Percentiles rank a stretch among this genome's conserved stretches.
phyloP scores from a whole-genome alignment of 176 grass and related monocot genomes.

The Zizania latifolia region DNA sequence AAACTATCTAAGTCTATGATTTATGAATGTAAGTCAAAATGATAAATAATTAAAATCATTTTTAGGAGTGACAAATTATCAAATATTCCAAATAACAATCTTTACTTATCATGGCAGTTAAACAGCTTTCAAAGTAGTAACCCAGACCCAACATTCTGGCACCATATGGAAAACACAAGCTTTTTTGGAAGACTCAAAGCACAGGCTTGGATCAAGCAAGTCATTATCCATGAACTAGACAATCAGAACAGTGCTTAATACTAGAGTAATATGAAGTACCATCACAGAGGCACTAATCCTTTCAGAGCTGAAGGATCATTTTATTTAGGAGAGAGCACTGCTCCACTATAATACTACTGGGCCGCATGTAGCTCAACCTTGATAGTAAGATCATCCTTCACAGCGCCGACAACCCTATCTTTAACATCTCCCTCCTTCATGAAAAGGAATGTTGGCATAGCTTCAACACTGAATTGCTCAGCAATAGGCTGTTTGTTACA shows the following conservation, averaged over 20 bases:
- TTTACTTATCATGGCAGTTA: not conserved
- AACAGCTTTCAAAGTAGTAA: not conserved
- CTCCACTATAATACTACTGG: not conserved
- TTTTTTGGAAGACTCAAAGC: not conserved
- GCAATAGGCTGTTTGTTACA: slow-evolving; percentile 43
- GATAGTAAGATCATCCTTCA: slow-evolving; percentile 33
- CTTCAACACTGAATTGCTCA: slow-evolving; percentile 43
- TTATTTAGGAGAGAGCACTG: slow-evolving; percentile 41
- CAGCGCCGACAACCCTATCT: slow-evolving; percentile 47
- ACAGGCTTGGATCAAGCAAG: slow-evolving; percentile 24
- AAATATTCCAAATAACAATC: not conserved
- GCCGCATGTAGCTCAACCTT: slow-evolving; percentile 35
- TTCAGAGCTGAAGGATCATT: not conserved
- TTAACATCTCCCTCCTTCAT: slow-evolving; percentile 52
- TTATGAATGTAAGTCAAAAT: too few relatives aligned
- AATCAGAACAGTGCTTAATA: not conserved
- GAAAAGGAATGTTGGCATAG: slow-evolving; percentile 71
- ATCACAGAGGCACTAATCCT: slow-evolving; percentile 2
- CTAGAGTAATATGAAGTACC: not conserved
- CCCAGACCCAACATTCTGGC: not conserved
- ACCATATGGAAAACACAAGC: slow-evolving; percentile 4
- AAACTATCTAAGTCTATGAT: too few relatives aligned
- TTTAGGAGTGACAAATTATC: too few relatives aligned
- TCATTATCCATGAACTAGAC: not conserved
- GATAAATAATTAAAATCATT: too few relatives aligned